Evolutionary conservation across 148 eudicot genomes (phyloP).

Genomic region (Drosera capensis): DNA sequence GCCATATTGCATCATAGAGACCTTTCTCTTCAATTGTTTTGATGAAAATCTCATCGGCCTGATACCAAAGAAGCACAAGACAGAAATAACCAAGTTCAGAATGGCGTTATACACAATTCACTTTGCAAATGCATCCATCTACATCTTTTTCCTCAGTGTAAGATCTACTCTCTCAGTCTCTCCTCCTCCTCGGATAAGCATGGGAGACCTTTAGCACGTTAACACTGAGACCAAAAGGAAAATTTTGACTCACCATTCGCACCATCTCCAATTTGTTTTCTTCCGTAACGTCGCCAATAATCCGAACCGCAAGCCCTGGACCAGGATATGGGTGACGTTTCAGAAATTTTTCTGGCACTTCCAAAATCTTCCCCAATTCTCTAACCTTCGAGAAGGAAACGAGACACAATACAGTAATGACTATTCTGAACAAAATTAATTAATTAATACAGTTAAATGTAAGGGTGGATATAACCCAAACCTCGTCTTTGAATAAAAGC

Average conservation of each 20-base stretch:
- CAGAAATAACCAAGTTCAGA: neutral
- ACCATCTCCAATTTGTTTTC: slow-evolving; percentile 66
- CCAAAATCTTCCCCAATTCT: slow-evolving; percentile 69
- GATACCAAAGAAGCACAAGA: neutral
- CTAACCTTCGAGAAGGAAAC: slow-evolving; percentile 41
- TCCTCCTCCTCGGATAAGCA: too few species aligned
- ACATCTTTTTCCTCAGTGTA: too few species aligned
- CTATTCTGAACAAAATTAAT: neutral
- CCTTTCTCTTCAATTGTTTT: slow-evolving; percentile 85
- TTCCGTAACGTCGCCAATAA: slow-evolving; percentile 83
- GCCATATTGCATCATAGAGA: slow-evolving; percentile 87
- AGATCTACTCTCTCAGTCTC: too few species aligned
- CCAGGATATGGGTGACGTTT: slow-evolving; percentile 99
- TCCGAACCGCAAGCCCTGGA: slow-evolving; percentile 94
- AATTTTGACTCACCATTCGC: slow-evolving; percentile 42
- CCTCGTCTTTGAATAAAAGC: slow-evolving; percentile 93
- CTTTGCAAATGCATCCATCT: neutral
- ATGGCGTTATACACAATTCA: neutral
- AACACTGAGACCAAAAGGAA: neutral
- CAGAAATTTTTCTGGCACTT: slow-evolving; percentile 63
- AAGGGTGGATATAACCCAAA: slow-evolving; percentile 8
- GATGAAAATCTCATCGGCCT: slow-evolving; percentile 96
- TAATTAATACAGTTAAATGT: neutral
- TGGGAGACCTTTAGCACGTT: neutral
- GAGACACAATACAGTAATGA: too few species aligned